Evolutionary conservation across 768 basidiomycete species (phyloP).

Genomic region (Tricholoma terreum): DNA sequence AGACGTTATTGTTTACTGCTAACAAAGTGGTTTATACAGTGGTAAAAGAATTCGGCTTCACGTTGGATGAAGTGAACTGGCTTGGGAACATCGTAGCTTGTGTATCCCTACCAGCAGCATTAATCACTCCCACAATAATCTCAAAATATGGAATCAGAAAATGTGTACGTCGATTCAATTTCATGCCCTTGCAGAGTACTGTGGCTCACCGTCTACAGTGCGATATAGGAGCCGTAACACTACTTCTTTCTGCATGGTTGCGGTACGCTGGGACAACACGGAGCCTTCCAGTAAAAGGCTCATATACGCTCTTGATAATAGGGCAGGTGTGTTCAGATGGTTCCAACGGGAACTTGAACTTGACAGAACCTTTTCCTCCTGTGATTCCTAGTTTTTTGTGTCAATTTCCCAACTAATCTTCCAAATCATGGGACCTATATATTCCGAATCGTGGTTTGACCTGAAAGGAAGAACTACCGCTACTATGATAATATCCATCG

Average conservation of each 20-base stretch:
- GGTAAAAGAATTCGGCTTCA: conserved; percentile 61
- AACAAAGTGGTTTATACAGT: conserved; percentile 36
- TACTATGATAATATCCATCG: conserved; percentile 56
- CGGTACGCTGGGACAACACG: conserved; percentile 67
- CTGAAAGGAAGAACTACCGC: conserved; percentile 74
- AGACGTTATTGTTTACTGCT: background rate
- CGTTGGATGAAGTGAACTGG: conserved; percentile 76
- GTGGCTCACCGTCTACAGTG: conserved; percentile 41
- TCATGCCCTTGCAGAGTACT: background rate
- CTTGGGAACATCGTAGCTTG: conserved; percentile 65
- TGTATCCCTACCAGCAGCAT: conserved; percentile 59
- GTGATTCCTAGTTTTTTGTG: conserved; percentile 47
- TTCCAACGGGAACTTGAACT: background rate
- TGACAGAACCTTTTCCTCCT: background rate
- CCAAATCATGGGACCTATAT: conserved; percentile 76
- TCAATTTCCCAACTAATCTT: conserved; percentile 68
- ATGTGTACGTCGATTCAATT: conserved; percentile 44
- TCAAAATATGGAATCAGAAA: conserved; percentile 57
- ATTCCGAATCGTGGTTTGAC: conserved; percentile 84
- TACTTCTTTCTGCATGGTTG: conserved; percentile 71
- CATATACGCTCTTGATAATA: conserved; percentile 66
- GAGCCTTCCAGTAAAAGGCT: conserved; percentile 46
- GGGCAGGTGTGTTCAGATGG: conserved; percentile 53
- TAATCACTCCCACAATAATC: conserved; percentile 57
- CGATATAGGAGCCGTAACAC: conserved; percentile 49